These are phyloP conservation scores for Plasmodium berghei DNA, from an alignment of 169 alveolate species.

Conservation along the genomic window DNA sequence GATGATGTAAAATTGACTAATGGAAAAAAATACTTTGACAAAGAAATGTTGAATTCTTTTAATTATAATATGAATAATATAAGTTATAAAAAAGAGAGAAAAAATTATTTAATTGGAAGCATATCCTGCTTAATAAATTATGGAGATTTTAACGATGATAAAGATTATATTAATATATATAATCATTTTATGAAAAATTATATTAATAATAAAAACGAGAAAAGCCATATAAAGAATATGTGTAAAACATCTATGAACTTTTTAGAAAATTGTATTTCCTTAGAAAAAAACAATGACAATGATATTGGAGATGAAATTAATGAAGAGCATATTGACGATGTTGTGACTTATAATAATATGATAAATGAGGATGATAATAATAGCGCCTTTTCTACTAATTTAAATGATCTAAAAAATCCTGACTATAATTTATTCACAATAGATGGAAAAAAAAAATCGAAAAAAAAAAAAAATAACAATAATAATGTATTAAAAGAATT, in stretches of 20 bases:
- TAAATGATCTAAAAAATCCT: not conserved
- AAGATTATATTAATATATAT: slow-evolving; percentile 66
- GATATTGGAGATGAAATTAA: not conserved
- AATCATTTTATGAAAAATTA: slow-evolving; percentile 37
- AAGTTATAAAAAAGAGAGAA: slow-evolving; percentile 5
- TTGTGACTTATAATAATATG: not conserved
- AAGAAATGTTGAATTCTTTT: slow-evolving; percentile 36
- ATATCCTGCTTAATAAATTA: slow-evolving; percentile 58
- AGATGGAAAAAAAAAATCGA: slow-evolving; percentile 4
- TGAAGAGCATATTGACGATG: not conserved
- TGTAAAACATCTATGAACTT: slow-evolving; percentile 46
- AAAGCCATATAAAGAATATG: slow-evolving; percentile 38
- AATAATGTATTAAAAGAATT: slow-evolving; percentile 36
- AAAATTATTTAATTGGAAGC: slow-evolving; percentile 64
- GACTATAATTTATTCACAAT: not conserved
- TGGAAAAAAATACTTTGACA: slow-evolving; percentile 23
- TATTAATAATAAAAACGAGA: slow-evolving; percentile 36
- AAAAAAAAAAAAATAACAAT: not conserved
- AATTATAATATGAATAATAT: slow-evolving; percentile 16
- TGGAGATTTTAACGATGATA: slow-evolving; percentile 38
- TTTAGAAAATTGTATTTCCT: slow-evolving; percentile 51
- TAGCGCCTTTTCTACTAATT: not conserved
- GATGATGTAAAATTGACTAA: not conserved
- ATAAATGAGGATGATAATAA: not conserved
- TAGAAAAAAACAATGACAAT: slow-evolving; percentile 25